phyloP scores from a whole-genome alignment of 1,284 basidiomycete species.

The Rhodotorula mucilaginosa region DNA sequence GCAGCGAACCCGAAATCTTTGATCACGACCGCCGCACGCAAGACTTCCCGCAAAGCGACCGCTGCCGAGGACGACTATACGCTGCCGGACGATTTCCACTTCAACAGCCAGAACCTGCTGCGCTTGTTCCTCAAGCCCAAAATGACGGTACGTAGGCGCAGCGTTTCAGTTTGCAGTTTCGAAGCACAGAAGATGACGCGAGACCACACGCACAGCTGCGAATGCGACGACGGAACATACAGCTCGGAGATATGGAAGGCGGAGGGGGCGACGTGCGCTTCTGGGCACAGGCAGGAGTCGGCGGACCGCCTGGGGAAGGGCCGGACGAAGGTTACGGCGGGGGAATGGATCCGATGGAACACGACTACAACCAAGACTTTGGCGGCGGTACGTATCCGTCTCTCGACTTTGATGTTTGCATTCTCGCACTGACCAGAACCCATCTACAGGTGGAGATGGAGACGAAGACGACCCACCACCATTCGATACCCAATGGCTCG shows the following conservation, averaged over 20 bases:
- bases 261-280: conserved; percentile 84
- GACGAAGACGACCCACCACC: conserved; percentile 62
- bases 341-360: conserved; percentile 50
- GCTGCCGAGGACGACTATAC: conserved; percentile 69
- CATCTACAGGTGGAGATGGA: conserved; percentile 44
- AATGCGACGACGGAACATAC: conserved; percentile 36
- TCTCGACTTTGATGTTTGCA: neutral
- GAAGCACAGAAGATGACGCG: neutral
- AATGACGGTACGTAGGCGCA: conserved; percentile 62
- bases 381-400: conserved; percentile 16
- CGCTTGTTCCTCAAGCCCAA: conserved; percentile 94
- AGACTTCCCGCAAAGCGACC: conserved; percentile 45
- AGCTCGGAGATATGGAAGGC: conserved; percentile 52
- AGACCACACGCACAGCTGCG: conserved; percentile 43
- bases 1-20: conserved; percentile 59
- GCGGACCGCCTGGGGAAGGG: conserved; percentile 45
- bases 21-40: conserved; percentile 35
- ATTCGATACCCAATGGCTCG: conserved; percentile 94
- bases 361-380: conserved; percentile 18
- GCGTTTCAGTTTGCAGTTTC: conserved; percentile 12
- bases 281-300: conserved; percentile 87
- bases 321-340: conserved; percentile 11
- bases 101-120: conserved; percentile 82
- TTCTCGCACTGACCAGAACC: neutral
- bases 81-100: conserved; percentile 96